Evolutionary conservation across 192 early-diverging fungal species (phyloP).

Genomic region (Backusella parvicylindrica): DNA sequence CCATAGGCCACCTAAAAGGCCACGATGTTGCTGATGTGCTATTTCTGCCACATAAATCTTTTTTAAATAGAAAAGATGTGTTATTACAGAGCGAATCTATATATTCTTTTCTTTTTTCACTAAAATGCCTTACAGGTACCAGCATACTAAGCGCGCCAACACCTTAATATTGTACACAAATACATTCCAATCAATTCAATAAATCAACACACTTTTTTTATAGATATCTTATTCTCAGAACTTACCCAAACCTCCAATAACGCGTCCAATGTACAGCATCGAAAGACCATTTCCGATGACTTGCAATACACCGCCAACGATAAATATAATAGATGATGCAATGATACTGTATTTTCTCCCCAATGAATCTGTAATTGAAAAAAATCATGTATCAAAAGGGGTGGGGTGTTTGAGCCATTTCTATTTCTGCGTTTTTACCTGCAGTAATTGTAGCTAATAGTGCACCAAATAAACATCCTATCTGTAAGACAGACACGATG

Average conservation of each 20-base stretch:
- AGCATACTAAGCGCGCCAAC: slow-evolving; percentile 13
- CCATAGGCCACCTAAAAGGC: slow-evolving; percentile 16
- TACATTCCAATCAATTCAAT: not conserved
- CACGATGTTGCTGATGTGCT: slow-evolving; percentile 11
- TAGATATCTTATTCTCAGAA: not conserved
- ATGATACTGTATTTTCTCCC: slow-evolving; percentile 63
- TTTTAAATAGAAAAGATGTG: not conserved
- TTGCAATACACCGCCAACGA: slow-evolving; percentile 52
- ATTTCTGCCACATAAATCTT: slow-evolving; percentile 23
- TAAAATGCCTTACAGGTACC: slow-evolving; percentile 11
- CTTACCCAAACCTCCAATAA: slow-evolving; percentile 43
- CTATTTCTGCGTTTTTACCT: slow-evolving; percentile 10
- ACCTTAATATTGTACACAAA: not conserved
- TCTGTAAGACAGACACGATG: slow-evolving; percentile 10
- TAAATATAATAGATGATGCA: slow-evolving; percentile 52
- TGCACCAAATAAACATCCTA: slow-evolving; percentile 31
- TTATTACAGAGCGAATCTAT: not conserved
- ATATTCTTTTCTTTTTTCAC: not conserved
- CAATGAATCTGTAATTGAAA: slow-evolving; percentile 39
- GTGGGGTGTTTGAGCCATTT: too few species aligned
- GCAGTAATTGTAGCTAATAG: slow-evolving; percentile 16
- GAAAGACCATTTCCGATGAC: slow-evolving; percentile 28
- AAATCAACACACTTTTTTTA: not conserved
- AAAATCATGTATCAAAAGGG: not conserved
- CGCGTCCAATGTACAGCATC: slow-evolving; percentile 46